phyloP scores from a whole-genome alignment of 768 basidiomycete species.

The Panellus pusillus region DNA sequence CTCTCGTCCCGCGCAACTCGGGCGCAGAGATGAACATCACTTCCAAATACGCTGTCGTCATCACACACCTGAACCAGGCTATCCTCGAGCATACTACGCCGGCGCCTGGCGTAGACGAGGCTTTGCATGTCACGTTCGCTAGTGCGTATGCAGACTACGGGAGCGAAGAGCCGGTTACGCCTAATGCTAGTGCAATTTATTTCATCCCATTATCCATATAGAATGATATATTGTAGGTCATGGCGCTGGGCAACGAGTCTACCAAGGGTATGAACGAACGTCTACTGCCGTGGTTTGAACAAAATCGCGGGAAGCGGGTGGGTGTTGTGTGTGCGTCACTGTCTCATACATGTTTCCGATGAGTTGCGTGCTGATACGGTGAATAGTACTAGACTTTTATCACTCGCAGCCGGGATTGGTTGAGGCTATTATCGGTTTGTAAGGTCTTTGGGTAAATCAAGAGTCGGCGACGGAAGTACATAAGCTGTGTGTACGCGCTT shows the following conservation, averaged over 20 bases:
- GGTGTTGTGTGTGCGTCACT: conserved; percentile 14
- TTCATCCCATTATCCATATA: not conserved
- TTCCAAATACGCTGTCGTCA: conserved; percentile 12
- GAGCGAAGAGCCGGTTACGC: conserved; percentile 3
- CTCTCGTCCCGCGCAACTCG: conserved; percentile 13
- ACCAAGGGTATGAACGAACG: conserved; percentile 17
- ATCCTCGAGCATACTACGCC: not conserved
- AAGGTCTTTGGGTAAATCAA: not conserved
- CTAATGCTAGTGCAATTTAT: conserved; percentile 8
- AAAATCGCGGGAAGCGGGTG: conserved; percentile 6
- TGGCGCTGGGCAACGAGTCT: conserved; percentile 9
- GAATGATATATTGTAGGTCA: conserved; percentile 4
- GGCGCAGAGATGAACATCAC: conserved; percentile 15
- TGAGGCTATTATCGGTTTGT: conserved; percentile 17
- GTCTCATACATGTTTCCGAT: not conserved
- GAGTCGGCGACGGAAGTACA: too few relatives aligned
- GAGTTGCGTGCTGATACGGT: not conserved
- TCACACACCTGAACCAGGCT: conserved; percentile 9
- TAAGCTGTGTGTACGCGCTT: too few relatives aligned
- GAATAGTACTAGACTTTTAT: conserved; percentile 20
- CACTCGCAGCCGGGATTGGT: conserved; percentile 15
- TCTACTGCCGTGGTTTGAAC: conserved; percentile 10
- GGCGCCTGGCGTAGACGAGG: conserved; percentile 1
- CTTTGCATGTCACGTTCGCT: conserved; percentile 13
- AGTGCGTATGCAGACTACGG: conserved; percentile 14